phyloP scores from a whole-genome alignment of 2,329 filamentous ascomycete species.

The Thelonectria olida region DNA sequence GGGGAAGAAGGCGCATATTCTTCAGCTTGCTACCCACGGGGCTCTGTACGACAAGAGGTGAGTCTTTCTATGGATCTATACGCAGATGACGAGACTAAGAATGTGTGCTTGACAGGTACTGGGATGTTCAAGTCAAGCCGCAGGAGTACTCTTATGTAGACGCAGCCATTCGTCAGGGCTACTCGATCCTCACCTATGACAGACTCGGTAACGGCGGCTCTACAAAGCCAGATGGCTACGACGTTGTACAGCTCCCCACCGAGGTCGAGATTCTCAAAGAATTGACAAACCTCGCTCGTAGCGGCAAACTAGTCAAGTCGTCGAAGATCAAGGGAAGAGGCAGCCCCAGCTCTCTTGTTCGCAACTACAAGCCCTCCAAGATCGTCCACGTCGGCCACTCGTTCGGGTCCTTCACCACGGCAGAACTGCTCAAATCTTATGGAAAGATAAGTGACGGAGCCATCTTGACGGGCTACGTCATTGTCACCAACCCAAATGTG shows the following conservation, averaged over 20 bases:
- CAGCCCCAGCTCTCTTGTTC: too few relatives aligned
- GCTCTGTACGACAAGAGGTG: slow-evolving; percentile 28
- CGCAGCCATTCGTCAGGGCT: slow-evolving; percentile 59
- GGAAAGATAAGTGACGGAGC: slow-evolving; percentile 62
- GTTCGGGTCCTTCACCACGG: slow-evolving; percentile 63
- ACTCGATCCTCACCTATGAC: slow-evolving; percentile 64
- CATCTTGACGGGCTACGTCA: slow-evolving; percentile 60
- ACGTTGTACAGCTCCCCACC: slow-evolving; percentile 48
- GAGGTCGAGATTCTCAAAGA: slow-evolving; percentile 49
- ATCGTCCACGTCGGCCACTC: slow-evolving; percentile 58
- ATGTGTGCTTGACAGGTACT: slow-evolving; percentile 53
- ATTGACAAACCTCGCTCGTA: slow-evolving; percentile 47
- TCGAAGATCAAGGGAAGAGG: slow-evolving; percentile 14
- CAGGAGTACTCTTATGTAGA: slow-evolving; percentile 66
- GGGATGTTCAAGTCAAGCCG: slow-evolving; percentile 61
- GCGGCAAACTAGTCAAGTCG: slow-evolving; percentile 41
- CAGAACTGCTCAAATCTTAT: slow-evolving; percentile 58
- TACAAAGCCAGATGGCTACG: slow-evolving; percentile 48
- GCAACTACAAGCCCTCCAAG: too few relatives aligned
- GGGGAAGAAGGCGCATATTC: slow-evolving; percentile 23
- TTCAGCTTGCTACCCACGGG: slow-evolving; percentile 52
- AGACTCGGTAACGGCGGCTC: slow-evolving; percentile 64
- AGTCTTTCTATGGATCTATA: not conserved
- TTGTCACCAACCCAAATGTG: slow-evolving; percentile 30
- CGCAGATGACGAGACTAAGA: not conserved